A percentile compares a stretch with the other conserved stretches of the same genome.
Conservation (phyloP, 495 filamentous ascomycete species). For the Aspergillus cavernicola region DNA sequence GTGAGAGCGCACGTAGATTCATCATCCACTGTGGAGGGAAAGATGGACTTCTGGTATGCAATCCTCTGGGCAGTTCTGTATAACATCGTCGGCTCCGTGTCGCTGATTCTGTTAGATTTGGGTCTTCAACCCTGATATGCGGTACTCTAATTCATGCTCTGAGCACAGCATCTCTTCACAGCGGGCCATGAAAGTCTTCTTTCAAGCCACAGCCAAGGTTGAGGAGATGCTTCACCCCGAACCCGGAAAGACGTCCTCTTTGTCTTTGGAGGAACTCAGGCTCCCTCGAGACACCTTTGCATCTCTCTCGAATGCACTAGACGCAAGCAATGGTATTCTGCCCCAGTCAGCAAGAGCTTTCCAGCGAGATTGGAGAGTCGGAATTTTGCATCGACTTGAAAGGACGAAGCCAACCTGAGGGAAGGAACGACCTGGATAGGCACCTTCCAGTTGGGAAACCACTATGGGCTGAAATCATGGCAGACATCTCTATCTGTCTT, state of each 20-base stretch:
- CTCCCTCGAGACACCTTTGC: slow-evolving; percentile 49
- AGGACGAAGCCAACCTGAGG: neutral
- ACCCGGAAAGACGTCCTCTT: slow-evolving; percentile 35
- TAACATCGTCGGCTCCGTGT: slow-evolving; percentile 34
- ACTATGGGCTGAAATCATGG: too few relatives aligned
- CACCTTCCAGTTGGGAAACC: neutral
- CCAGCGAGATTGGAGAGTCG: slow-evolving; percentile 60
- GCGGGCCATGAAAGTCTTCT: slow-evolving; percentile 67
- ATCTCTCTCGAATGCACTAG: slow-evolving; percentile 40
- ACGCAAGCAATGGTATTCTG: slow-evolving; percentile 49
- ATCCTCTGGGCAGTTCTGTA: neutral
- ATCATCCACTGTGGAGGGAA: slow-evolving; percentile 39
- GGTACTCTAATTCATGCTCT: slow-evolving; percentile 52
- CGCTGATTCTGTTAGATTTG: slow-evolving; percentile 49
- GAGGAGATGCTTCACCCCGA: slow-evolving; percentile 51
- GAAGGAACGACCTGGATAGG: neutral
- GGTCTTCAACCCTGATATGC: slow-evolving; percentile 68
- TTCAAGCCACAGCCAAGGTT: slow-evolving; percentile 47
- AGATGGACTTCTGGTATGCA: slow-evolving; percentile 39
- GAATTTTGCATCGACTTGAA: slow-evolving; percentile 50
- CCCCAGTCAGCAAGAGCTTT: slow-evolving; percentile 55
- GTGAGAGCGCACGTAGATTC: slow-evolving; percentile 47
- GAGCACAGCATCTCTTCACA: slow-evolving; percentile 30
- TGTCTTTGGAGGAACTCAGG: slow-evolving; percentile 62
- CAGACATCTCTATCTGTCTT: too few relatives aligned